Evolutionary conservation across 192 early-diverging fungal genomes (phyloP).

Genomic region (Linnemannia zychae): DNA sequence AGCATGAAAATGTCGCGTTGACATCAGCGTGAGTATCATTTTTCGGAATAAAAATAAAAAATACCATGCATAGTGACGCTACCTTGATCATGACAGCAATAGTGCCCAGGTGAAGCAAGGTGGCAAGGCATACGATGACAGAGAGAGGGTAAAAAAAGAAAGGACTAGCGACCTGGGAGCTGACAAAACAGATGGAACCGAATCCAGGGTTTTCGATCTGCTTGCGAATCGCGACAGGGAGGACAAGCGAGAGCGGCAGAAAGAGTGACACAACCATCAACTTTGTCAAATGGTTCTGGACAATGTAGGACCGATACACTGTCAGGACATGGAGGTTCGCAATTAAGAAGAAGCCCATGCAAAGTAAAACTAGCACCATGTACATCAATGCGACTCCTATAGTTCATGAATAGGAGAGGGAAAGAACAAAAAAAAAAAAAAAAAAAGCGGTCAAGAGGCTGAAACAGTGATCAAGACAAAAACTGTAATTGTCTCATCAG

Average conservation of each 20-base stretch:
- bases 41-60: background rate
- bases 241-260: constrained; percentile 23
- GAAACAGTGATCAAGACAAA: background rate
- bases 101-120: constrained; percentile 30
- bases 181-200: constrained; percentile 41
- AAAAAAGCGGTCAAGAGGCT: background rate
- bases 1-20: too few relatives aligned
- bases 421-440: background rate
- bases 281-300: constrained; percentile 25
- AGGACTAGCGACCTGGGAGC: constrained; percentile 5
- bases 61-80: background rate
- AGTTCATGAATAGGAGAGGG: too few relatives aligned
- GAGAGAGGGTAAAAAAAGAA: constrained; percentile 42
- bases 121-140: constrained; percentile 25
- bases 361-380: constrained; percentile 22
- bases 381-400: constrained; percentile 35
- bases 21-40: too few relatives aligned
- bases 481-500: background rate
- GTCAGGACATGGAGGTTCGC: constrained; percentile 36
- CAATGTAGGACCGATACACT: constrained; percentile 12
- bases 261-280: constrained; percentile 25
- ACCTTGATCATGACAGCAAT: constrained; percentile 36
- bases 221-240: constrained; percentile 25
- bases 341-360: constrained; percentile 29
- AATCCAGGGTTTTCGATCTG: constrained; percentile 40